phyloP scores from a whole-genome alignment of 495 filamentous ascomycete genomes.

The Amniculicola lignicola region DNA sequence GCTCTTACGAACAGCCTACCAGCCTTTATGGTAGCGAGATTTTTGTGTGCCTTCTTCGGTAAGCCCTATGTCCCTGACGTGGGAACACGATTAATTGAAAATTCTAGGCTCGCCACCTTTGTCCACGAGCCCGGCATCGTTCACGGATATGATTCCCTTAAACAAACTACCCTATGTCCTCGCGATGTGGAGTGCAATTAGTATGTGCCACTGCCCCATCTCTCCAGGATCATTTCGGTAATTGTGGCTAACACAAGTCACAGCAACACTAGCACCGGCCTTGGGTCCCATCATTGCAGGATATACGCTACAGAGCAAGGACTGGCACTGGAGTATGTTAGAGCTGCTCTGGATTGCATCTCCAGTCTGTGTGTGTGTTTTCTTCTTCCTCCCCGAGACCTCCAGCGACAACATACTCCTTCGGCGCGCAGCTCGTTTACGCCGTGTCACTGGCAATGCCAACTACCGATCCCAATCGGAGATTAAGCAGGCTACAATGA shows the following conservation, averaged over 20 bases:
- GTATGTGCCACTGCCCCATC: too few relatives aligned
- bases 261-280: constrained; percentile 31
- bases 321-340: constrained; percentile 40
- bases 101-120: too few relatives aligned
- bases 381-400: constrained; percentile 55
- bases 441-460: constrained; percentile 39
- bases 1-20: constrained; percentile 32
- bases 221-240: too few relatives aligned
- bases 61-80: too few relatives aligned
- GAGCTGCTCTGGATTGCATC: constrained; percentile 46
- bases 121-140: too few relatives aligned
- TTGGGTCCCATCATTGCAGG: constrained; percentile 57
- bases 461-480: constrained; percentile 34
- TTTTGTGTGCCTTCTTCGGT: background rate
- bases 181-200: constrained; percentile 48
- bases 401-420: constrained; percentile 49
- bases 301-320: constrained; percentile 53
- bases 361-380: constrained; percentile 46
- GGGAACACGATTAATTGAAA: too few relatives aligned
- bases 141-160: constrained; percentile 52
- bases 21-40: constrained; percentile 33
- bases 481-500: constrained; percentile 44
- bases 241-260: too few relatives aligned
- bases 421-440: constrained; percentile 50
- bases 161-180: constrained; percentile 51